Conservation (phyloP, 1,139 yeast species). For the Suzukiozyma palmioleophila region DNA sequence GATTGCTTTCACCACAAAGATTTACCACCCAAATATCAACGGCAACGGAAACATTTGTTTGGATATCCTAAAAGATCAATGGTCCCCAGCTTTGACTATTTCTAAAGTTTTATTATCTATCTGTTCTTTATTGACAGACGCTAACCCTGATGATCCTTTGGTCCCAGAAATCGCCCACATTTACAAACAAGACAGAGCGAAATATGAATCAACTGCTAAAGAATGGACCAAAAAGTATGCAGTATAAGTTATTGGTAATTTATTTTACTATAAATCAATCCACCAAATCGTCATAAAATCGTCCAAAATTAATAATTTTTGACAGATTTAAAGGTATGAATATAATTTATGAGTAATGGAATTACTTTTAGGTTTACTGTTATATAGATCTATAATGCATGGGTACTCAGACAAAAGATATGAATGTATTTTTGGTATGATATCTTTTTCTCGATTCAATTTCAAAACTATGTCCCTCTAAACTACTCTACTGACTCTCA, state of each 20-base stretch:
- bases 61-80: constrained; percentile 81
- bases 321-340: neutral
- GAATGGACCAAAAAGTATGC: constrained; percentile 99
- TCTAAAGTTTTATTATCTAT: constrained; percentile 86
- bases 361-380: constrained; percentile 1
- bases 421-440: too few species aligned
- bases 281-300: constrained; percentile 1
- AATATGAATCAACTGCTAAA: constrained; percentile 94
- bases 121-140: constrained; percentile 90
- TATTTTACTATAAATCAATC: neutral
- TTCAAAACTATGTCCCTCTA: too few species aligned
- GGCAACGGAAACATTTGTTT: constrained; percentile 84
- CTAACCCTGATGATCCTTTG: constrained; percentile 98
- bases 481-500: too few species aligned
- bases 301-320: neutral
- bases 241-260: constrained; percentile 41
- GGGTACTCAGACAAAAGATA: constrained; percentile 2
- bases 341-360: constrained; percentile 2
- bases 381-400: constrained; percentile 4
- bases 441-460: too few species aligned
- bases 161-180: constrained; percentile 98
- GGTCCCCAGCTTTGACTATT: constrained; percentile 90
- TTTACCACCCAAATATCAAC: constrained; percentile 89
- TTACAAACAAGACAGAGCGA: constrained; percentile 89
- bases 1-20: constrained; percentile 85